Base-by-base conservation (phyloP, 768 basidiomycete genomes). In the Leccinum aurantiacum region DNA sequence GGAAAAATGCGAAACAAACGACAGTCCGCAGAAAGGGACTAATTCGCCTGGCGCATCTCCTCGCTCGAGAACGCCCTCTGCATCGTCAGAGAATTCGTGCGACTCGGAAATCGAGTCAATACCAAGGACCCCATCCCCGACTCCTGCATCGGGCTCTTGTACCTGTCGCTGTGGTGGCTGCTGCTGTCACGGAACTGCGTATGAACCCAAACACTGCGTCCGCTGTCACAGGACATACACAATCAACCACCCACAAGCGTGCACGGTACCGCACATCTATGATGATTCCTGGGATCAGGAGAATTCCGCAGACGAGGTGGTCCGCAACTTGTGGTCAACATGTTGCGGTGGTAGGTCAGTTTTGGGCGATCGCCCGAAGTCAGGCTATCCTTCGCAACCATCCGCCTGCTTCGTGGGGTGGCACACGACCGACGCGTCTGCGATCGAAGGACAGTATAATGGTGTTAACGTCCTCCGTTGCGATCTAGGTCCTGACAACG, bases 171-270 rank as follows among this genome's bases (percentile, higher is more conserved):
- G 51, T 10, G 56, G 54, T n/a, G 29, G 56, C 1, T 60, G 60
- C 41, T 58, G 56, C 41, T 60, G 50, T 25, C 60, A 58, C 19
- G 56, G 56, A 4, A 44, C n/a, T 35, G 24, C 48, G 4, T 37
- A 14, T 31, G 22, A 50, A 17, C 41, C 56, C 6, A 49, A 53
- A 29, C 60, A 58, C 33, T 60, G 50, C 50, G 55, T 60, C 15
- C 60, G 56, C 8, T 58, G 56, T 9, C 59, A 60, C 41, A 19
- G 22, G 13, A 6, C 31, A 8, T 58, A 58, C 49, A 60, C n/a
- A 1, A 15, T 46, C 31, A 52, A 60, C 6, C 31, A 58, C 9
- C 17, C 59, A 7, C 17, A 46, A 22, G 59, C 56, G 17, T 60
- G 56, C 29, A 24, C 24, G 6, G 17, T 60, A 3, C 59, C 59